Percentiles rank a stretch among this genome's conserved stretches.
phyloP scores from a whole-genome alignment of 164 flowering plant genomes.

The Vitis rotundifolia region DNA sequence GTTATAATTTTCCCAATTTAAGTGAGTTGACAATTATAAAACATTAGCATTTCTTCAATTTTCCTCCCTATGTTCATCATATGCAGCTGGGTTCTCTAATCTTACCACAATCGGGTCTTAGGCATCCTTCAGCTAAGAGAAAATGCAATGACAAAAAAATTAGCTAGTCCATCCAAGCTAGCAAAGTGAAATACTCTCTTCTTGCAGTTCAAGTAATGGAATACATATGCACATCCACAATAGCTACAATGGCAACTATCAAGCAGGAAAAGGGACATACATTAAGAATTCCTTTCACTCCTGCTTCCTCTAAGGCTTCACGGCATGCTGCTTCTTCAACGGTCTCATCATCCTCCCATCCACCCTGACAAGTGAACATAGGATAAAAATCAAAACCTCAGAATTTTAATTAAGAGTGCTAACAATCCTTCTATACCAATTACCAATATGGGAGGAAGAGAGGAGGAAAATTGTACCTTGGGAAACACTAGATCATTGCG shows the following conservation, averaged over 20 bases:
- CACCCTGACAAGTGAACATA: slow-evolving; percentile 55
- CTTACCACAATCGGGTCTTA: no score
- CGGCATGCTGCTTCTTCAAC: slow-evolving; percentile 72
- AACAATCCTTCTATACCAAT: background rate
- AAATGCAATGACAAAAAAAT: background rate
- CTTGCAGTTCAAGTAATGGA: no score
- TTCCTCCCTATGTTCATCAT: no score
- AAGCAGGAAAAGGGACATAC: slow-evolving; percentile 35
- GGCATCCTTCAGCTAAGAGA: background rate
- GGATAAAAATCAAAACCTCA: background rate
- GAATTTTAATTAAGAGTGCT: background rate
- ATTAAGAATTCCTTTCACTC: slow-evolving; percentile 62
- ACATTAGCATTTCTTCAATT: no score
- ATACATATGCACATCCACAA: no score
- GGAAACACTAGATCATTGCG: slow-evolving; percentile 80
- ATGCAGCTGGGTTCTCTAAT: no score
- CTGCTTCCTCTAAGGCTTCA: slow-evolving; percentile 86
- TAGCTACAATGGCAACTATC: background rate
- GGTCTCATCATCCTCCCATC: slow-evolving; percentile 91
- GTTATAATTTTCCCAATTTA: no score
- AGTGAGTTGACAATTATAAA: no score
- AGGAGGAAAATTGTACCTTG: slow-evolving; percentile 39
- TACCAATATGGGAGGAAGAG: background rate
- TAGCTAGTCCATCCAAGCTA: no score
- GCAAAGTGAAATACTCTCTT: no score